A percentile compares a stretch with the other conserved stretches of the same genome.
Conservation (phyloP, 148 eudicot genomes). For the Dysphania ambrosioides region DNA sequence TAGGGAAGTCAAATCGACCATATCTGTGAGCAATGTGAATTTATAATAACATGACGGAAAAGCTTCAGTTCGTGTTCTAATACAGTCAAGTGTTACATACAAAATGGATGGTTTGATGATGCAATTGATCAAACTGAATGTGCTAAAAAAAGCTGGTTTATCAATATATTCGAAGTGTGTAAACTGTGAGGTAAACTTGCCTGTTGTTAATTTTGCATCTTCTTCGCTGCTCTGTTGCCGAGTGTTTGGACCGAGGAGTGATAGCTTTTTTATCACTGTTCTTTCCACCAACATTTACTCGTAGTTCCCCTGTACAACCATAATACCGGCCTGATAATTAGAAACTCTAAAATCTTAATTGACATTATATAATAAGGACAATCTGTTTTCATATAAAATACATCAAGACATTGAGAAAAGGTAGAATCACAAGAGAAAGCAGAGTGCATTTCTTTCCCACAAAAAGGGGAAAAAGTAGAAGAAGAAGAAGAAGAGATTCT, state of each 20-base stretch:
- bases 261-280: constrained; percentile 70
- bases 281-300: constrained; percentile 65
- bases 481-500: background rate
- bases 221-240: constrained; percentile 97
- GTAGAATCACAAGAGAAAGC: background rate
- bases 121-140: too few species aligned
- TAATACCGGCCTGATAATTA: background rate
- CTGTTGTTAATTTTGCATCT: constrained; percentile 98
- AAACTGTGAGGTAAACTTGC: constrained; percentile 44
- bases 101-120: too few species aligned
- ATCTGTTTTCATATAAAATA: too few species aligned
- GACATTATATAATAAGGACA: background rate
- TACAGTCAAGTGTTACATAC: too few species aligned
- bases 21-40: too few species aligned
- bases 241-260: constrained; percentile 94
- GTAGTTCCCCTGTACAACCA: constrained; percentile 52
- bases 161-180: background rate
- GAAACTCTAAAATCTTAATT: background rate
- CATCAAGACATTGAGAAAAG: background rate
- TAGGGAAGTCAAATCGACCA: too few species aligned
- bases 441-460: background rate
- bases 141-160: background rate
- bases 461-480: too few species aligned
- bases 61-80: too few species aligned
- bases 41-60: too few species aligned